Percentiles rank a stretch among this genome's conserved stretches.
Conservation (phyloP, 2,329 filamentous ascomycete species). For the Trichophyton rubrum region DNA sequence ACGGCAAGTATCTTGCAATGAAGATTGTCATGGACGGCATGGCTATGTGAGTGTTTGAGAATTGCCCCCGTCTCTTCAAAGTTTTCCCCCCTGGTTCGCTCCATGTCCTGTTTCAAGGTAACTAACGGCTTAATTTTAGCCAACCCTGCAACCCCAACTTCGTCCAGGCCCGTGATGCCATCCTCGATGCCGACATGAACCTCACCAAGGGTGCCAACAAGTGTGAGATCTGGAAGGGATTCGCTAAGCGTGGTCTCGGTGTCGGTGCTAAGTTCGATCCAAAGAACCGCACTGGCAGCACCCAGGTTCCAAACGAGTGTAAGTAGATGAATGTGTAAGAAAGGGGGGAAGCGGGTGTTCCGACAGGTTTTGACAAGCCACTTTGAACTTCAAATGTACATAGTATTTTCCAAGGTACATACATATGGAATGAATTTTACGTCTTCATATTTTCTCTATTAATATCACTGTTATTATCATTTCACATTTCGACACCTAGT, state of each 20-base stretch:
- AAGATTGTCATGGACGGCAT: constrained; percentile 12
- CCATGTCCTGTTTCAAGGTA: neutral
- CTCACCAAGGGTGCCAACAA: constrained; percentile 10
- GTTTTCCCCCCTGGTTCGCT: neutral
- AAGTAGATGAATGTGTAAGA: neutral
- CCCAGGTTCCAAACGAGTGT: neutral
- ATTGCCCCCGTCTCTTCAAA: neutral
- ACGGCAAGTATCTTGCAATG: constrained; percentile 12
- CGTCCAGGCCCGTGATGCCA: constrained; percentile 12
- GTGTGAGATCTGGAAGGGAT: constrained; percentile 12
- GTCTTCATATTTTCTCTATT: neutral
- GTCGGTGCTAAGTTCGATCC: neutral
- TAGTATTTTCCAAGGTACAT: neutral
- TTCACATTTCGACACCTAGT: no score
- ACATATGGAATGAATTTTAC: neutral
- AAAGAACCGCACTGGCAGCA: neutral
- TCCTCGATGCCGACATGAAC: constrained; percentile 10
- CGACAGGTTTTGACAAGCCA: neutral
- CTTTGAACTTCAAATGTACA: neutral
- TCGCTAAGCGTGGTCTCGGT: constrained; percentile 11
- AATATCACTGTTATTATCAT: neutral
- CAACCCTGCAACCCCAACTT: constrained; percentile 13
- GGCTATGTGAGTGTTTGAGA: constrained; percentile 10
- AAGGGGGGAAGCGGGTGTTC: no score
- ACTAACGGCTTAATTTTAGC: constrained; percentile 2